Percentiles rank a stretch among this genome's conserved stretches.
phyloP scores from a whole-genome alignment of 2,329 filamentous ascomycete species.

The Incumbomyces lentus region DNA sequence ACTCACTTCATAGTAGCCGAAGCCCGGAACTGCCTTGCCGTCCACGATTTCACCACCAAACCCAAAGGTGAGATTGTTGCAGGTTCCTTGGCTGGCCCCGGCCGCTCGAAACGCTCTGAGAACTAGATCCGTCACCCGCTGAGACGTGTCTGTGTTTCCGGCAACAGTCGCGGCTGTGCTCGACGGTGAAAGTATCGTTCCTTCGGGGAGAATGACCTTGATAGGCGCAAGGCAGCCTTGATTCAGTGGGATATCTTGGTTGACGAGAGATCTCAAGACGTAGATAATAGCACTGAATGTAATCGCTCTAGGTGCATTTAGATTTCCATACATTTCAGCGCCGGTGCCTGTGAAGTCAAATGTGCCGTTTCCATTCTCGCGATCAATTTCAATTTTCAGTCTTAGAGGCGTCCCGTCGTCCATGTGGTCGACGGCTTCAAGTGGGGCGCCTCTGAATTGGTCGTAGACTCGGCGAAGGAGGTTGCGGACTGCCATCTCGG shows the following conservation, averaged over 20 bases:
- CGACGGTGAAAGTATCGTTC: slow-evolving; percentile 48
- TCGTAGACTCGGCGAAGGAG: slow-evolving; percentile 62
- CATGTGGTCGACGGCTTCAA: slow-evolving; percentile 71
- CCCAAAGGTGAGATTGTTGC: slow-evolving; percentile 77
- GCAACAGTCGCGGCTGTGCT: not conserved
- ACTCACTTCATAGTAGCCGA: slow-evolving; percentile 87
- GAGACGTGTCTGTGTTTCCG: slow-evolving; percentile 52
- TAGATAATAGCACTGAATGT: slow-evolving; percentile 81
- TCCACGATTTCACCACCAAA: slow-evolving; percentile 58
- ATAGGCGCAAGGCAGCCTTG: slow-evolving; percentile 75
- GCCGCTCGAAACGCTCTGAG: slow-evolving; percentile 69
- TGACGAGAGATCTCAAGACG: slow-evolving; percentile 69
- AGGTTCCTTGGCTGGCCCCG: slow-evolving; percentile 68
- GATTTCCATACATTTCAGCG: slow-evolving; percentile 67
- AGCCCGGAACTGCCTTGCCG: slow-evolving; percentile 43
- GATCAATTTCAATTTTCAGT: slow-evolving; percentile 64
- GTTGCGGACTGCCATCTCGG: slow-evolving; percentile 62
- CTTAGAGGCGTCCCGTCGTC: slow-evolving; percentile 73
- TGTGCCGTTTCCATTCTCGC: slow-evolving; percentile 60
- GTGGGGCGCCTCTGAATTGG: slow-evolving; percentile 53
- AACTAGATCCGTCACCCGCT: slow-evolving; percentile 74
- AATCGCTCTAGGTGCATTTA: slow-evolving; percentile 71
- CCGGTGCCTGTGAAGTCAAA: slow-evolving; percentile 75
- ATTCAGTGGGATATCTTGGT: slow-evolving; percentile 73
- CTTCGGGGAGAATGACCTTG: slow-evolving; percentile 59